A percentile compares a stretch with the other conserved stretches of the same genome.
These are phyloP conservation scores for Erigeron canadensis DNA, from an alignment of 129 eudicot species.

Conservation along the genomic window DNA sequence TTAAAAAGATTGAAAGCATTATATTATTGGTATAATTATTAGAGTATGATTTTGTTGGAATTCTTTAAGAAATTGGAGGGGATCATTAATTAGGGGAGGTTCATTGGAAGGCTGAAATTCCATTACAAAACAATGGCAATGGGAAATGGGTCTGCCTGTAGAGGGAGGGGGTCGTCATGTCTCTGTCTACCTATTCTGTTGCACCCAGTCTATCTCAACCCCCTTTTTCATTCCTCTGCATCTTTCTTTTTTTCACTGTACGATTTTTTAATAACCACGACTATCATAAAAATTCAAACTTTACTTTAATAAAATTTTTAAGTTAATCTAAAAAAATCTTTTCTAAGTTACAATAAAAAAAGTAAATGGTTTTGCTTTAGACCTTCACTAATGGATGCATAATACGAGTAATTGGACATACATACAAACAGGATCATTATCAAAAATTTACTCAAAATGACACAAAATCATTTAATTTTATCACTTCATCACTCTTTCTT, in stretches of 20 bases:
- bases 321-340: no score
- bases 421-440: no score
- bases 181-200: constrained; percentile 32
- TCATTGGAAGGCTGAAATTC: constrained; percentile 41
- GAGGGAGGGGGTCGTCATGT: constrained; percentile 28
- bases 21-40: constrained; percentile 14
- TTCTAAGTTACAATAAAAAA: no score
- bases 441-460: no score
- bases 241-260: neutral
- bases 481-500: no score
- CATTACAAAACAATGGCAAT: constrained; percentile 18
- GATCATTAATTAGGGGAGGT: constrained; percentile 11
- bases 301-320: no score
- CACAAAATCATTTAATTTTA: no score
- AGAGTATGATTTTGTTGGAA: constrained; percentile 20
- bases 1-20: no score
- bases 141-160: constrained; percentile 38
- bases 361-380: no score
- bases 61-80: neutral
- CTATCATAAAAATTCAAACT: no score
- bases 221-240: constrained; percentile 12
- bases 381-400: no score
- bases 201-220: constrained; percentile 26
- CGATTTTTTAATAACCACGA: neutral
- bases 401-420: no score